Percentiles rank a stretch among this genome's conserved stretches.
These are phyloP conservation scores for Gossypium arboreum DNA, from an alignment of 345 rosid genomes.

Conservation along the genomic window DNA sequence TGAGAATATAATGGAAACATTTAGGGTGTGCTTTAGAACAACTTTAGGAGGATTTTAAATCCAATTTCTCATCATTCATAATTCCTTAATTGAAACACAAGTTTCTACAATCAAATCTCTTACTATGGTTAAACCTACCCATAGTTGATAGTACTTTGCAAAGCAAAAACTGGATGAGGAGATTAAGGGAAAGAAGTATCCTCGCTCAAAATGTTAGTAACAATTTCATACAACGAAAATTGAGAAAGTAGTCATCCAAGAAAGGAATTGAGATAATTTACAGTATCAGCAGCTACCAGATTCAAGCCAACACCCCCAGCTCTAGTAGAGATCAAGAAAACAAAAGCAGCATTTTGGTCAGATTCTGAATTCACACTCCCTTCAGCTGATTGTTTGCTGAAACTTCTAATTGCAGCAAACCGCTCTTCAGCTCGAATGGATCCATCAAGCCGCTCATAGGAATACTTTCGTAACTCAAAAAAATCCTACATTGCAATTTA, in stretches of 20 bases:
- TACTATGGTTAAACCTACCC: background rate
- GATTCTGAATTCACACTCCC: slow-evolving; percentile 18
- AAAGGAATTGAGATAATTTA: slow-evolving; percentile 28
- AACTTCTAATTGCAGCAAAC: slow-evolving; percentile 84
- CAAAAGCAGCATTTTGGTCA: slow-evolving; percentile 51
- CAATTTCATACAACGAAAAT: background rate
- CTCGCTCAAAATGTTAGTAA: background rate
- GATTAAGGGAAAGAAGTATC: background rate
- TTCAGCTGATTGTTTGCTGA: slow-evolving; percentile 41
- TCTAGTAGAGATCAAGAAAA: slow-evolving; percentile 88
- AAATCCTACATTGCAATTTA: slow-evolving; percentile 50
- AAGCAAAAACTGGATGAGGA: background rate
- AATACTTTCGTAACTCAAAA: slow-evolving; percentile 71
- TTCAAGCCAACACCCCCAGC: slow-evolving; percentile 97
- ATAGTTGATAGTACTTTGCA: background rate
- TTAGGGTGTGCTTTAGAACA: slow-evolving; percentile 6
- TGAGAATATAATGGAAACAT: background rate
- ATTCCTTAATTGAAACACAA: background rate
- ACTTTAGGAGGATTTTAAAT: background rate
- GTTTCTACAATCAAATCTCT: background rate
- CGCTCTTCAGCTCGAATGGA: slow-evolving; percentile 92
- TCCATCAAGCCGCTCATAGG: slow-evolving; percentile 97
- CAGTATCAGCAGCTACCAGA: slow-evolving; percentile 93
- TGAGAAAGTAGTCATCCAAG: background rate
- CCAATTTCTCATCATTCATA: background rate